Base-by-base conservation (phyloP, 805 yeast genomes). In the Pichia kluyveri region DNA sequence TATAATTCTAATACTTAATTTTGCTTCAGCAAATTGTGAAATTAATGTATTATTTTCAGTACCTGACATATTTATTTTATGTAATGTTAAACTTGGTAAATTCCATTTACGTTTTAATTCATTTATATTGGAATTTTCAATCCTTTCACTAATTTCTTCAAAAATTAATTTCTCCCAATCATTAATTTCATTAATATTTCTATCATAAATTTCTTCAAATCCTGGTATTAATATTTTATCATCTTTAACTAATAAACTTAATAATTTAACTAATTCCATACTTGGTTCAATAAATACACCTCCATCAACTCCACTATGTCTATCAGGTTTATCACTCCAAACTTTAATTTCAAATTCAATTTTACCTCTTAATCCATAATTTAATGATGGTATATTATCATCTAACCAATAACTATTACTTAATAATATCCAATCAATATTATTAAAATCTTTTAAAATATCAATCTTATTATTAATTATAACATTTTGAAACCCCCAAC, bases 301-400 rank as follows among this genome's bases (percentile, higher is more conserved):
- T 45, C 99, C 99, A 66, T 89, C 95, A 10, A 93, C 93, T 52
- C 99, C 99, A 0, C 97, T 87, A 61, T 93, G 99, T 50, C 95
- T 70, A 63, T 93, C 97, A 1, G 95, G 95, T 50, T 74, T 74
- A 54, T 82, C 90, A 45, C 89, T 79, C 49, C 71, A 69, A 11
- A 93, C 72, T 36, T 78, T 79, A 3, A 93, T 76, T n/a, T 80
- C 71, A 1, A 87, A 83, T 65, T 89, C 85, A 26, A 93, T 72
- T 2, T 90, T 91, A 44, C 99, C 99, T 60, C 99, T 74, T 49
- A 93, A 70, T 0, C 99, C 99, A 66, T 91, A 93, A 60, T 91
- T 91, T 57, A 93, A 70, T 63, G 97, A 91, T 1, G 99, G 99
- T 18, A 82, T 80, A 14, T 73, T 71, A 54, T 87, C 93, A 58